Base-by-base conservation (phyloP, 495 filamentous ascomycete genomes). In the Letharia lupina region DNA sequence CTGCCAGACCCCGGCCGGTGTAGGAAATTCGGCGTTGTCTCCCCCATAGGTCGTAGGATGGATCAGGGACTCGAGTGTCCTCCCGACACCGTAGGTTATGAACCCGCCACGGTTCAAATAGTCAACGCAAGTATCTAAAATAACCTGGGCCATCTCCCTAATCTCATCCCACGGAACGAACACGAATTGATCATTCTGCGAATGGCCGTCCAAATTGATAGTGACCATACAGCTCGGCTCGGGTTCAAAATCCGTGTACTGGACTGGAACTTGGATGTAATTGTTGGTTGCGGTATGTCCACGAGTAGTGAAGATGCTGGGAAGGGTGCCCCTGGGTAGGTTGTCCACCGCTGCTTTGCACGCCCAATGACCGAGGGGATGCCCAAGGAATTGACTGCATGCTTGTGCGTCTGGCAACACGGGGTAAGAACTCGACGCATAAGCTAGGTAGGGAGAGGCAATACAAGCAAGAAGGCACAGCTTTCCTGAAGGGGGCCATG, bases 201-300 rank as follows among this genome's bases (percentile, higher is more conserved):
- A 65, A 48, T 61, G 64, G 12, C 64, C 64, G 18, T 65, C 54
- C 50, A 65, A 41, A 18, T 65, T 56, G 13, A 61, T 57, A 9
- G 42, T 61, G 20, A 65, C 40, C 39, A 37, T 37, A 35, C 40
- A 60, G 42, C 11, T 11, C 13, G 60, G 31, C 7, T 11, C n/a
- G 9, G 42, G 15, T 33, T 16, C n/a, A 10, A 10, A 9, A 20
- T 64, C 18, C 18, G 7, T 31, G 33, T 56, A 64, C 2, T 4
- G 28, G 12, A 64, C 20, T 28, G 45, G 62, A 39, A 64, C 45
- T 57, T 64, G 47, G 4, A 45, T 47, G 40, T 47, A 35, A 9
- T 62, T 62, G 31, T 47, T 48, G 28, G 31, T 15, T 48, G 60
- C 28, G 9, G 41, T 48, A 18, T n/a, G 45, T 48, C 28, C 42